Percentiles rank a stretch among this genome's conserved stretches.
Evolutionary conservation across 306 rosid species (phyloP).

Genomic region (Erythrophleum fordii): DNA sequence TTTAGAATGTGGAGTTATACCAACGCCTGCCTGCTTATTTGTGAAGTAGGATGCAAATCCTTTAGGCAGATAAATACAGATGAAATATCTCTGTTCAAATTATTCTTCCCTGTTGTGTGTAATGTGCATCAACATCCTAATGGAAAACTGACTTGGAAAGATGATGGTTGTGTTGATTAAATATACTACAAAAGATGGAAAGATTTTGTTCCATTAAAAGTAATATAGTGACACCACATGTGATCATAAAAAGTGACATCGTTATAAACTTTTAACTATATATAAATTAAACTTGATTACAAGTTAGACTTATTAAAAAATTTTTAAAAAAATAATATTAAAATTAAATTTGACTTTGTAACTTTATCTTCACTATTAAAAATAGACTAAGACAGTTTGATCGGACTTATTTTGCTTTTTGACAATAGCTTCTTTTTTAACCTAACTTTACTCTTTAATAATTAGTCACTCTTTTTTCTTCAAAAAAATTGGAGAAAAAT

Average conservation of each 20-base stretch:
- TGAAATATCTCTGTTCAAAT: not conserved
- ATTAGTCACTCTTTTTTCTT: no score
- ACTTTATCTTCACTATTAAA: no score
- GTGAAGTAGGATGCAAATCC: conserved; percentile 17
- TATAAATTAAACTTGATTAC: no score
- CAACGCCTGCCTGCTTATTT: conserved; percentile 21
- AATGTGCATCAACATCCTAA: not conserved
- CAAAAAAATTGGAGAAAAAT: no score
- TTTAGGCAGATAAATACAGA: conserved; percentile 14
- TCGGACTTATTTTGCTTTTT: no score
- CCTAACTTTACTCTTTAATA: no score
- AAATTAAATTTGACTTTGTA: no score
- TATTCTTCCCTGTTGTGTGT: conserved; percentile 1
- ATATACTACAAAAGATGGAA: conserved; percentile 1
- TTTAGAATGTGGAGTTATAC: conserved; percentile 24
- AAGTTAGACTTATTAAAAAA: no score
- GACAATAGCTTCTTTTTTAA: no score
- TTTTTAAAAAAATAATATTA: no score
- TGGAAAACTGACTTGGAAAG: conserved; percentile 18
- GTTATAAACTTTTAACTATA: not conserved
- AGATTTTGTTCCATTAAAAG: not conserved
- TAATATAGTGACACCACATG: no score
- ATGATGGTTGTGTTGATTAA: not conserved
- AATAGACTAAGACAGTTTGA: no score
- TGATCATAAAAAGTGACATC: not conserved